Evolutionary conservation across 2,329 filamentous ascomycete species (phyloP).

Genomic region (Stachybotrys chlorohalonatus): DNA sequence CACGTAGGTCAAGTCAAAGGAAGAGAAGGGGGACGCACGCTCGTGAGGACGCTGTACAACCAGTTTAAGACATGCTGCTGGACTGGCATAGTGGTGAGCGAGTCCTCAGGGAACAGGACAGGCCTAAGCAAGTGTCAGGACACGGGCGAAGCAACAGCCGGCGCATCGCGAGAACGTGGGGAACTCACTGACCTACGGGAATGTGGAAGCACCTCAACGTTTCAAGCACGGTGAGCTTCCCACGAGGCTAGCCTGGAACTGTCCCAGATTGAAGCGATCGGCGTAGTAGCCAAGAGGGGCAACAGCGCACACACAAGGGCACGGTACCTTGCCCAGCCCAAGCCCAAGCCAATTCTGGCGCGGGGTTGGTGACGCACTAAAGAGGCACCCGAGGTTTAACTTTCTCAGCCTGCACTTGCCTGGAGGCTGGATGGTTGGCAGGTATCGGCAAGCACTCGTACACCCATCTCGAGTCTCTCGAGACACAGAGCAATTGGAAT

Average conservation of each 20-base stretch:
- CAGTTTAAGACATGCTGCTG: constrained; percentile 88
- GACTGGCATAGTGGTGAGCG: constrained; percentile 47
- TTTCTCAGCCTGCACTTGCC: too few relatives aligned
- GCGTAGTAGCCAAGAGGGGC: neutral
- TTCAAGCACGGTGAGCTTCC: neutral
- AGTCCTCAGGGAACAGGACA: neutral
- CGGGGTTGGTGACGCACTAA: too few relatives aligned
- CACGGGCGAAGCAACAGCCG: neutral
- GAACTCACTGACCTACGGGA: neutral
- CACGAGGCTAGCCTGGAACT: neutral
- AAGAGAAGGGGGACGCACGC: too few relatives aligned
- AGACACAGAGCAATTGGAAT: too few relatives aligned
- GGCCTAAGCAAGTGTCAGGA: neutral
- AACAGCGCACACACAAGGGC: neutral
- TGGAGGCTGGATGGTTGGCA: too few relatives aligned
- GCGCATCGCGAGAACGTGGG: neutral
- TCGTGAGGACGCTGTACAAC: constrained; percentile 85
- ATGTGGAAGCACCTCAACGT: neutral
- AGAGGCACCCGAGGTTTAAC: too few relatives aligned
- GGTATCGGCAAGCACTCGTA: too few relatives aligned
- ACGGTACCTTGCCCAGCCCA: too few relatives aligned
- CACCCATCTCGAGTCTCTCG: too few relatives aligned
- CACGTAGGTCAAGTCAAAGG: neutral
- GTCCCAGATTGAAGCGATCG: neutral
- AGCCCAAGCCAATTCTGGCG: too few relatives aligned